Conservation (phyloP, 2,329 filamentous ascomycete species). For the Colletotrichum orbiculare region DNA sequence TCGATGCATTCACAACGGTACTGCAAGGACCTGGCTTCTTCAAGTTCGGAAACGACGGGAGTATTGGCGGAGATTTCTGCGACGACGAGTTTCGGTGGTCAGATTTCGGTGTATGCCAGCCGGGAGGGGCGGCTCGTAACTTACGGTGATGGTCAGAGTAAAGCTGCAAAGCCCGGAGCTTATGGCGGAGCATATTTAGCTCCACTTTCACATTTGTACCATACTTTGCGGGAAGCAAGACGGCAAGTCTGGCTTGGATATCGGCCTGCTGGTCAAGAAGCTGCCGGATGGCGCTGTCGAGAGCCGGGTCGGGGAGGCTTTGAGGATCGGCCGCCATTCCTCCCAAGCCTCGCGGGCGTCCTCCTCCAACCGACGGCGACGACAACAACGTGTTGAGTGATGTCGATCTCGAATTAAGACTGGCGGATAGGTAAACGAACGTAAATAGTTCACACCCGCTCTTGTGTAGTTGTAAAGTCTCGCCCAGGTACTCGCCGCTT, state of each 20-base stretch:
- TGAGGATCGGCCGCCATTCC: conserved; percentile 39
- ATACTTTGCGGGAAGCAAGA: conserved; percentile 59
- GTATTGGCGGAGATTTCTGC: conserved; percentile 53
- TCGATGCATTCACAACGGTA: conserved; percentile 70
- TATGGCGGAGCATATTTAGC: conserved; percentile 66
- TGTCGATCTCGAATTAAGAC: conserved; percentile 6
- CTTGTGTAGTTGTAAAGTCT: conserved; percentile 5
- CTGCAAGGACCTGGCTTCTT: conserved; percentile 67
- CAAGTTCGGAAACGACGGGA: conserved; percentile 62
- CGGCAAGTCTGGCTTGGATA: conserved; percentile 62
- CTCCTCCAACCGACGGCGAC: conserved; percentile 32
- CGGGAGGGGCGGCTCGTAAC: conserved; percentile 39
- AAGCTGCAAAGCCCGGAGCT: conserved; percentile 60
- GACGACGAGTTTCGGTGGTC: background rate
- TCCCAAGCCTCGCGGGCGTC: conserved; percentile 34
- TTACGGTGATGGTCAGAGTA: conserved; percentile 63
- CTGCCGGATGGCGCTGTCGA: conserved; percentile 57
- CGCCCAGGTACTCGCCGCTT: conserved; percentile 7
- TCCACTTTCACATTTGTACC: conserved; percentile 60
- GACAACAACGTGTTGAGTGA: conserved; percentile 19
- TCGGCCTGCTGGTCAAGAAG: conserved; percentile 65
- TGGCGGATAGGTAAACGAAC: background rate
- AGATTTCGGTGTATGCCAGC: background rate
- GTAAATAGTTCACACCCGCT: conserved; percentile 1
- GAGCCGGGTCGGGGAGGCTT: conserved; percentile 46